Conservation (phyloP, 305 asterid genomes). For the Andrographis paniculata region DNA sequence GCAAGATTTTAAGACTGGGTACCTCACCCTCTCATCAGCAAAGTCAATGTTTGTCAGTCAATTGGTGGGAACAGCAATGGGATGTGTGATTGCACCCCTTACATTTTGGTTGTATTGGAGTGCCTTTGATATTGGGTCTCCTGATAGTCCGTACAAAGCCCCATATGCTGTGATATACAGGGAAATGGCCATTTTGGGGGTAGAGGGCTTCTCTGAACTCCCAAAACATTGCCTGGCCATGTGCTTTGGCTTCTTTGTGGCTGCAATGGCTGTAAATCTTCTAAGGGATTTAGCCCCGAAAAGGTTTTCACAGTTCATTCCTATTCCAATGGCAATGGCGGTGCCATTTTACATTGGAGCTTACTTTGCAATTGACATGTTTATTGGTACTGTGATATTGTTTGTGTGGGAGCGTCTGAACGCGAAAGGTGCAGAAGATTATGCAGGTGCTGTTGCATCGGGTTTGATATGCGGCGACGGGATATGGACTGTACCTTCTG, state of each 20-base stretch:
- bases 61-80: conserved; percentile 89
- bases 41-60: conserved; percentile 95
- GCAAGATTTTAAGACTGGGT: conserved; percentile 94
- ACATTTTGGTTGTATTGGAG: conserved; percentile 92
- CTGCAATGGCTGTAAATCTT: conserved; percentile 63
- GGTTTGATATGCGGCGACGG: conserved; percentile 33
- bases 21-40: conserved; percentile 81
- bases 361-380: conserved; percentile 94
- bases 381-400: conserved; percentile 78
- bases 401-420: conserved; percentile 80
- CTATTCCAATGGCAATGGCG: conserved; percentile 96
- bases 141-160: conserved; percentile 89
- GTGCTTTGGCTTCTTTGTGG: conserved; percentile 65
- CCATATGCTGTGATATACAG: conserved; percentile 85
- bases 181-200: conserved; percentile 95
- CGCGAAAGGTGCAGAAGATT: conserved; percentile 68
- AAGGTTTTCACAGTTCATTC: conserved; percentile 57
- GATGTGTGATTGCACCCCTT: conserved; percentile 88
- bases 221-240: conserved; percentile 82
- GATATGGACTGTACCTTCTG: conserved; percentile 96
- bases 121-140: conserved; percentile 87
- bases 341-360: conserved; percentile 95
- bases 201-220: conserved; percentile 87
- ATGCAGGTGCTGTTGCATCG: conserved; percentile 82
- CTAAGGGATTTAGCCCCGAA: conserved; percentile 59